phyloP scores from a whole-genome alignment of 345 rosid genomes.

The Aquilaria sinensis region DNA sequence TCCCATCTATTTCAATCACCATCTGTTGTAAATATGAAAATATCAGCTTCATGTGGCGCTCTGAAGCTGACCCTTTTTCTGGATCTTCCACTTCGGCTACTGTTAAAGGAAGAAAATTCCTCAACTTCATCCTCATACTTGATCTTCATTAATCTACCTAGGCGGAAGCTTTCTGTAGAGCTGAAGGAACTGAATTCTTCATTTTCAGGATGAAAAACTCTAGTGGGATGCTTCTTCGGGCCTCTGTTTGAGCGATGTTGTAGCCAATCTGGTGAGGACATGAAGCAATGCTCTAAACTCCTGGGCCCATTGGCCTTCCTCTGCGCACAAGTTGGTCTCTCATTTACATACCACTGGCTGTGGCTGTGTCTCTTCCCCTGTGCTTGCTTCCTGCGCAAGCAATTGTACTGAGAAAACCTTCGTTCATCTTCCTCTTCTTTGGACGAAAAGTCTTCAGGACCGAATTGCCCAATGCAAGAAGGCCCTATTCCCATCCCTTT shows the following conservation, averaged over 20 bases:
- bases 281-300: slow-evolving; percentile 27
- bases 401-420: neutral
- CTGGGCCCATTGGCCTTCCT: slow-evolving; percentile 7
- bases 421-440: slow-evolving; percentile 1
- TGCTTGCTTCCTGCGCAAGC: slow-evolving; percentile 4
- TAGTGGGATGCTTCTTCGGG: slow-evolving; percentile 17
- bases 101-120: neutral
- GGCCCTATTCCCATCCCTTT: slow-evolving; percentile 19
- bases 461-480: slow-evolving; percentile 13
- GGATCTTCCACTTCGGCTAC: slow-evolving; percentile 16
- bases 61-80: slow-evolving; percentile 43
- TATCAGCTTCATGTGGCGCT: slow-evolving; percentile 35
- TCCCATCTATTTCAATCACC: too few relatives aligned
- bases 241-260: slow-evolving; percentile 9
- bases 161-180: slow-evolving; percentile 15
- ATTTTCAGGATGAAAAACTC: slow-evolving; percentile 23
- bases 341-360: slow-evolving; percentile 2
- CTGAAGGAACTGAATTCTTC: neutral
- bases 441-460: slow-evolving; percentile 3
- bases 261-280: slow-evolving; percentile 17
- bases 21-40: slow-evolving; percentile 12
- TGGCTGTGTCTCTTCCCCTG: neutral
- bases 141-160: slow-evolving; percentile 10
- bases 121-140: slow-evolving; percentile 3
- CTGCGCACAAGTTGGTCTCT: slow-evolving; percentile 4